Evolutionary conservation across 495 filamentous ascomycete genomes (phyloP), one percentile per base, ranked within the genome.

Genomic region (Penicillium samsonianum): DNA sequence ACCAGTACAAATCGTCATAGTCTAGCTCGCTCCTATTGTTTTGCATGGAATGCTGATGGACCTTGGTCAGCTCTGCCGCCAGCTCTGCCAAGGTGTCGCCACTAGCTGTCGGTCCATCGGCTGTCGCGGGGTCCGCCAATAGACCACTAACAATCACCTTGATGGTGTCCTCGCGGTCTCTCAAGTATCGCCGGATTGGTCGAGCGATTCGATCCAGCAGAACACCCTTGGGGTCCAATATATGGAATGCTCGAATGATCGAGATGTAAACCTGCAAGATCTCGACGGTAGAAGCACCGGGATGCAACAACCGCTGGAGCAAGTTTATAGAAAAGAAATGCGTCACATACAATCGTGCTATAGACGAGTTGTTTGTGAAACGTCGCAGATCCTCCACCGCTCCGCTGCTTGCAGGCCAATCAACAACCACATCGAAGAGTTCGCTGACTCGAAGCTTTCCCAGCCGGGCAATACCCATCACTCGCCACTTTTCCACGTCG

Each of bases 141-240:
- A 97, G 80, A 23, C 95, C 94, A 2, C 85, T 81, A 19, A 97
- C 90, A 53, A 99, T 90, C 23, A 91, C 88, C 51, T 85, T 85
- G 20, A 96, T 86, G 0, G 95, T 93, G 63, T 99, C 93, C 45
- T 96, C 91, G n/a, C 94, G 82, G n/a, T 91, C 89, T 50, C 90
- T 89, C 28, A 99, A 80, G 65, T 98, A 97, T 17, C 88, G 73
- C 40, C 92, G 89, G 53, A 99, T 86, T 1, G 88, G 86, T 30
- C 86, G 82, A 16, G 92, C 90, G 41, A 96, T 87, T 8, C 92
- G 86, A 67, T 93, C 89, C 9, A 99, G 78, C 6, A 98, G 81
- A 4, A 98, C 94, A 17, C 93, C 92, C 55, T 91, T 93, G 5
- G 91, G 86, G 64, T 99, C 94, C 12, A 99, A 78, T n/a, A 87